Base-by-base conservation (phyloP, 2,329 filamentous ascomycete species). In the Pyrenochaeta sp. region DNA sequence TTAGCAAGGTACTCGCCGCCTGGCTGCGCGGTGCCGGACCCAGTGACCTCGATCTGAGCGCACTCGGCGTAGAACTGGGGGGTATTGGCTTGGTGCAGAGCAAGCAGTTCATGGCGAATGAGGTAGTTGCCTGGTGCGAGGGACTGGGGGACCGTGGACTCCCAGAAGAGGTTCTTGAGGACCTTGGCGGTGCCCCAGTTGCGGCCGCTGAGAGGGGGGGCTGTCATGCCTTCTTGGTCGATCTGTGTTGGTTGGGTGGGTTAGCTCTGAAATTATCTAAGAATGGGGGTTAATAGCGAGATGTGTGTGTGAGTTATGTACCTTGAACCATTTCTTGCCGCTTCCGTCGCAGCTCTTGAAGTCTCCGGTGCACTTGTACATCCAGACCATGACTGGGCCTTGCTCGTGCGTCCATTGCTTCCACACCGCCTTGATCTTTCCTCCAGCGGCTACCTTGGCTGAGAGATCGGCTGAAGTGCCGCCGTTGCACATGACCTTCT, bases 381-480 rank as follows among this genome's bases (percentile, higher is more conserved):
- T 71, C 77, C 83, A 87, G 2, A 87, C 85, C 80, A 86, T 84
- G 40, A 87, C 83, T 15, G 85, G 85, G 1, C 85, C 85, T 67
- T 87, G 84, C 54, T 79, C 74, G 68, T 87, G 85, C 0, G 85
- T 86, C 85, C 85, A 87, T 70, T 87, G 85, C 44, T 75, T 69
- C 84, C 84, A 87, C 66, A 81, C 75, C 10, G 85, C 84, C 5
- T 81, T 82, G 55, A 87, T 77, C 55, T 80, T 81, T 37, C 77
- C 69, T 39, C 85, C 85, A 1, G 85, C 83, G 4, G 77, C 72
- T 57, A 84, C 77, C 34, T 78, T 76, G 5, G 84, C 85, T 19
- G 71, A 77, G 8, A 84, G 75, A 24, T 69, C 72, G 5, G 74
- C 73, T 0, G 64, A 69, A 1, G 71, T 76, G 30, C 73, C 84